Base-by-base conservation (phyloP, 371 early-diverging fungal genomes). In the Chytridiales sp. region DNA sequence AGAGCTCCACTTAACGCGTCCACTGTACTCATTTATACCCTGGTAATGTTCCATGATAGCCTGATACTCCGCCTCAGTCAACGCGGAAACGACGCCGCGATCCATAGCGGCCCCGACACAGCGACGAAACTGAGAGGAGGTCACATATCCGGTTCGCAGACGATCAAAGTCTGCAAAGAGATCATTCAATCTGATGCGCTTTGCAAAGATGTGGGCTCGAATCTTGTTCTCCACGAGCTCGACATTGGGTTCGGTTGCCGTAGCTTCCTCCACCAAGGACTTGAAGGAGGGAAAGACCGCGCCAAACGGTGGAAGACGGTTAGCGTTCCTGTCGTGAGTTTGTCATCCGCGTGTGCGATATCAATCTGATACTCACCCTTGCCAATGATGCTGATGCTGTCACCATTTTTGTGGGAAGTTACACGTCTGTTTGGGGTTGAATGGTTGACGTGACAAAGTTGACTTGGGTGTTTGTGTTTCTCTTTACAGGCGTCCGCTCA, bases 81-180 rank as follows among this genome's bases (percentile, higher is more conserved):
- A 49, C 17, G 67, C 64, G 17, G 62, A 56, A 29, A 59, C 70
- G 17, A 71, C 65, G 13, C 74, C 76, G 44, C 64, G 65, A 15
- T 79, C 76, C 62, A 79, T 58, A 5, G 71, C 62, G 2, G 48
- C 51, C 4, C 64, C 66, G 6, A 81, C 40, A 43, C 75, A 70
- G 8, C 80, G 44, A 13, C 72, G 46, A 44, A 81, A 80, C 63
- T 80, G 79, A 2, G 74, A 36, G 2, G 61, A 58, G 1, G 77
- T 69, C 29, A 81, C 61, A 29, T 56, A 74, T 4, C 78, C 80
- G 22, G 71, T 64, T 15, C 81, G 52, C 47, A 80, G 66, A 27
- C 66, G 64, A 48, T 81, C 82, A 53, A 81, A 81, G 58, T 78
- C 78, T 26, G 64, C 54, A 63, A 81, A 81, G n/a, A 75, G 62